Base-by-base conservation (phyloP, 1,284 basidiomycete genomes). In the Lentinula novae-zelandiae region DNA sequence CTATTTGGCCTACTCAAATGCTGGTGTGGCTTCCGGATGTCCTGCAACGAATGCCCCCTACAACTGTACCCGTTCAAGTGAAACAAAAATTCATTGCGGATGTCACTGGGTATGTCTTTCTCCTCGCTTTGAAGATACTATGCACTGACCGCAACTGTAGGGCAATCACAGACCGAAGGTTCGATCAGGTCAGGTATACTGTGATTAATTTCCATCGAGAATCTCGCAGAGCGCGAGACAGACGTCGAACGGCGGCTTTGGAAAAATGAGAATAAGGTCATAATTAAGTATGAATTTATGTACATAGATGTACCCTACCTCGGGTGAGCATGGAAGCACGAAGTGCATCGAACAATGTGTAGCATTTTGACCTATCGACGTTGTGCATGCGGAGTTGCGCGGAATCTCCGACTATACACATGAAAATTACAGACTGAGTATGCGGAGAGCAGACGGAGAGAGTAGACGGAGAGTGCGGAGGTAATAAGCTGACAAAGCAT, bases 121-220 rank as follows among this genome's bases (percentile, higher is more conserved):
- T n/a, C 50, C 13, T 31, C 1, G 6, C 20, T 58, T 27, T 2
- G 27, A 10, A 38, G 34, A 3, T 8, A 46, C 17, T 0, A 4
- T 42, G 13, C 34, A 15, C n/a, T 58, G 15, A 42, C 38, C 17
- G 22, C 54, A 36, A 61, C 53, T 53, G 20, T 68, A 93, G 92
- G 62, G 82, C 87, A 2, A 74, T 93, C 57, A 83, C 83, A 61
- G 75, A 76, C 1, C 77, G 79, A 59, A 83, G 92, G 68, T 83
- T 82, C 62, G 90, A 93, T 69, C 89, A 87, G 68, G 86, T 93
- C 63, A 95, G 93, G 73, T 87, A 89, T 66, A 86, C 88, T 0
- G 80, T 94, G 61, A 73, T 87, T 48, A 68, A 74, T 20, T 76
- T 91, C 51, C 85, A 88, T 68, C 80, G 89, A 58, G 81, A 83